These are phyloP conservation scores for Lepidium didymum DNA, from an alignment of 345 rosid species.

Conservation along the genomic window DNA sequence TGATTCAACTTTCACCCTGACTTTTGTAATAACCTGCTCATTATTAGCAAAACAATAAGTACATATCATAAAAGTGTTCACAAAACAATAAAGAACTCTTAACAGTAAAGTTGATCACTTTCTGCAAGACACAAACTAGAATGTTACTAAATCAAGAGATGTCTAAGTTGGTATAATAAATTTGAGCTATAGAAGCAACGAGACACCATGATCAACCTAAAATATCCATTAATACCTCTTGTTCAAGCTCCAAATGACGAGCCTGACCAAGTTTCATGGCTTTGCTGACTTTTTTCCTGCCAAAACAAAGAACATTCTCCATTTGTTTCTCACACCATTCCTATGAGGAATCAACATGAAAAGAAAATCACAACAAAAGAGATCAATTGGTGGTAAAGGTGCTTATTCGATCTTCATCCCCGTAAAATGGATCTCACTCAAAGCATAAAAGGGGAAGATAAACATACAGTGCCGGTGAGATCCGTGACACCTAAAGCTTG, in stretches of 20 bases:
- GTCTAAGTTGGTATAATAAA: not conserved
- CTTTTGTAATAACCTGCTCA: slow-evolving; percentile 46
- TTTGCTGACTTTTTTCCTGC: slow-evolving; percentile 35
- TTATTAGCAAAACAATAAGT: not conserved
- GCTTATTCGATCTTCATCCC: not conserved
- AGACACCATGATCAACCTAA: not conserved
- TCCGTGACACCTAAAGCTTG: slow-evolving; percentile 63
- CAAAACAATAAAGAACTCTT: not conserved
- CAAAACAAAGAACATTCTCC: slow-evolving; percentile 49
- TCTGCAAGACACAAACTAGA: not conserved
- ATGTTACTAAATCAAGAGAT: not conserved
- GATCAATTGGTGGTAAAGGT: not conserved
- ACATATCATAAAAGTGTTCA: not conserved
- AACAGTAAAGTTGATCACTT: not conserved
- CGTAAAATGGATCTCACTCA: not conserved
- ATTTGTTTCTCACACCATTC: slow-evolving; percentile 91
- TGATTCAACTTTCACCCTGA: slow-evolving; percentile 39
- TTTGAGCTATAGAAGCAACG: not conserved
- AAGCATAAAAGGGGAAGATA: not conserved
- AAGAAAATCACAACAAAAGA: not conserved
- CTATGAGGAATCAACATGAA: slow-evolving; percentile 16
- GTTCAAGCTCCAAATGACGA: slow-evolving; percentile 67
- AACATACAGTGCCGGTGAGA: slow-evolving; percentile 50
- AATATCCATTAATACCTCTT: slow-evolving; percentile 43
- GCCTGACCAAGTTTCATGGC: slow-evolving; percentile 72